Conservation (phyloP, 768 basidiomycete genomes). For the Leccinellum luteum region DNA sequence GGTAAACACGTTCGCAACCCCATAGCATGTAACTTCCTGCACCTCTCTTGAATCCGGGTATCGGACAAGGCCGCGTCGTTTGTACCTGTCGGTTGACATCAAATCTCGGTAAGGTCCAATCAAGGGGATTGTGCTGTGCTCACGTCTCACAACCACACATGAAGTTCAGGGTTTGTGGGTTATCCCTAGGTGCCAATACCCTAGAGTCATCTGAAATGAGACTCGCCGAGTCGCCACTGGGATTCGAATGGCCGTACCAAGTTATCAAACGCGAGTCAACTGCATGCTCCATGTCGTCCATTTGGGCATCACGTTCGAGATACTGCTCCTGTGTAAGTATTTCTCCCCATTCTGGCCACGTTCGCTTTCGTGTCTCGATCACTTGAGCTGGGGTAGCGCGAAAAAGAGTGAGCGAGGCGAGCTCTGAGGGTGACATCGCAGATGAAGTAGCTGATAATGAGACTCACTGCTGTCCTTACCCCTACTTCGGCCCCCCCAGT, state of each 20-base stretch:
- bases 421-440: conserved; percentile 10
- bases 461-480: no score
- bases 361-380: conserved; percentile 39
- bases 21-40: conserved; percentile 45
- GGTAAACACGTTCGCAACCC: conserved; percentile 57
- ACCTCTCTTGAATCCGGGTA: conserved; percentile 22
- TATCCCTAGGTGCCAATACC: conserved; percentile 54
- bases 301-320: conserved; percentile 37
- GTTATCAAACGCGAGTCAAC: conserved; percentile 44
- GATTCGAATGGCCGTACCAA: conserved; percentile 38
- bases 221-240: not conserved
- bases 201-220: conserved; percentile 29
- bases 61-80: conserved; percentile 31
- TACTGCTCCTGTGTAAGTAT: conserved; percentile 46
- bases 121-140: conserved; percentile 19
- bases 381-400: conserved; percentile 48
- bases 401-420: conserved; percentile 40
- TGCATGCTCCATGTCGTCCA: conserved; percentile 44
- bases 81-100: conserved; percentile 28
- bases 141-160: conserved; percentile 64
- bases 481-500: no score
- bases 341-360: conserved; percentile 43
- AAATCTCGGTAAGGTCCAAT: not conserved
- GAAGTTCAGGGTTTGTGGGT: conserved; percentile 52
- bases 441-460: not conserved